A percentile compares a stretch with the other conserved stretches of the same genome.
phyloP scores from a whole-genome alignment of 192 early-diverging fungal genomes.

The Linnemannia schmuckeri region DNA sequence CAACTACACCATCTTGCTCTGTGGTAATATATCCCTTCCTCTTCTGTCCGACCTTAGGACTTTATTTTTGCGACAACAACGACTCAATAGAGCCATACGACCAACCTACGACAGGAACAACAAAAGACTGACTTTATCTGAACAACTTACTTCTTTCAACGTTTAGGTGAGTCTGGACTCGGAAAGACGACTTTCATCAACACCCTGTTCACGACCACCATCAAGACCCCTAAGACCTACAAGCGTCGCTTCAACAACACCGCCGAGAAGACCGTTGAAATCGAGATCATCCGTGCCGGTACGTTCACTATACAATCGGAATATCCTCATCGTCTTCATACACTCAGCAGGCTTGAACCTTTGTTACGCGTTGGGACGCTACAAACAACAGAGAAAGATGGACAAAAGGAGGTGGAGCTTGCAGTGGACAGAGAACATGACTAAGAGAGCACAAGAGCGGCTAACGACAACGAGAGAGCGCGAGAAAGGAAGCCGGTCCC shows the following conservation, averaged over 20 bases:
- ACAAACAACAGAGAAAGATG: neutral
- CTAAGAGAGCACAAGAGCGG: neutral
- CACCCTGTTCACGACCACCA: slow-evolving; percentile 95
- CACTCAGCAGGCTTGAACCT: neutral
- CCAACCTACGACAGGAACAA: neutral
- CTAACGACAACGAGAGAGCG: neutral
- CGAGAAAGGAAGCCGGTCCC: neutral
- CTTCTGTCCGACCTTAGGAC: no score
- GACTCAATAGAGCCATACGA: neutral
- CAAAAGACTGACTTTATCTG: neutral
- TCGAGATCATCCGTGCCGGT: slow-evolving; percentile 98
- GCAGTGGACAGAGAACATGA: neutral
- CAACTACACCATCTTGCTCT: slow-evolving; percentile 97
- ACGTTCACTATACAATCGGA: slow-evolving; percentile 18
- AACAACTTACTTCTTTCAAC: neutral
- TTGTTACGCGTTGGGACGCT: neutral
- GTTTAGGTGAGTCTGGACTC: slow-evolving; percentile 92
- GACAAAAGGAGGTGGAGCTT: neutral
- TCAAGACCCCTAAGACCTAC: slow-evolving; percentile 91
- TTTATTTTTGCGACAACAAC: neutral
- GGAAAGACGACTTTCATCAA: slow-evolving; percentile 99
- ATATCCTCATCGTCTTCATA: neutral
- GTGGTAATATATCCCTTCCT: slow-evolving; percentile 68
- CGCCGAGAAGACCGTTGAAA: slow-evolving; percentile 95
- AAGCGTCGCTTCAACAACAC: slow-evolving; percentile 86